Percentiles rank a stretch among this genome's conserved stretches.
Conservation (phyloP, 208 protist species). For the Leishmania aethiopica region DNA sequence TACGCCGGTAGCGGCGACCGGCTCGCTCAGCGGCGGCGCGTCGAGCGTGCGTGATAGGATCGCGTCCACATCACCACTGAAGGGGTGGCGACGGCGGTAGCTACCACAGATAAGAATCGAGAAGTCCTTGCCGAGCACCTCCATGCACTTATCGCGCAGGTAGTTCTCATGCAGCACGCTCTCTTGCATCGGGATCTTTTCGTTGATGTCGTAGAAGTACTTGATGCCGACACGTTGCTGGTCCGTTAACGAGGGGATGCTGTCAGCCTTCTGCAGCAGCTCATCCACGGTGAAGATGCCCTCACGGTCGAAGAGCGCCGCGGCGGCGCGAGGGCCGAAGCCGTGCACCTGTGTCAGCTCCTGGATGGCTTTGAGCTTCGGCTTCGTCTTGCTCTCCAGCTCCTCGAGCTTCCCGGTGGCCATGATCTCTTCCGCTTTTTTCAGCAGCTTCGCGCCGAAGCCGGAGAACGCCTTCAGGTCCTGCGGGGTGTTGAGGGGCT, state of each 20-base stretch:
- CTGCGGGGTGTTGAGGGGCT: constrained; percentile 67
- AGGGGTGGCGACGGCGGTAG: constrained; percentile 85
- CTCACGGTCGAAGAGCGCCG: constrained; percentile 86
- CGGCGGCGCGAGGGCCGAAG: constrained; percentile 83
- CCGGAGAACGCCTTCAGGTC: constrained; percentile 78
- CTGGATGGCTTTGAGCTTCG: constrained; percentile 89
- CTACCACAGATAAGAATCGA: constrained; percentile 87
- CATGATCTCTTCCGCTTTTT: constrained; percentile 93
- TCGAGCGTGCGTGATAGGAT: constrained; percentile 76
- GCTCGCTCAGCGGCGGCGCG: constrained; percentile 56
- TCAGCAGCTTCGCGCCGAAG: constrained; percentile 81
- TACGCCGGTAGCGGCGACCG: constrained; percentile 76
- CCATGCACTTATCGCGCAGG: constrained; percentile 58
- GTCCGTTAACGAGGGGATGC: constrained; percentile 70
- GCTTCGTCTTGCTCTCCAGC: constrained; percentile 90
- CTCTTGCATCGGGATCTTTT: constrained; percentile 93
- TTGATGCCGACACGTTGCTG: constrained; percentile 86
- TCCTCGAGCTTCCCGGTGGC: constrained; percentile 87
- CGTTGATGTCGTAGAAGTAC: constrained; percentile 93
- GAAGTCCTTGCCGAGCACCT: constrained; percentile 71
- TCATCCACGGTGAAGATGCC: constrained; percentile 92
- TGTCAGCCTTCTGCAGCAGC: constrained; percentile 80
- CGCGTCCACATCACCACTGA: constrained; percentile 88
- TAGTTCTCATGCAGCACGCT: constrained; percentile 87
- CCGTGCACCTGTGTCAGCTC: constrained; percentile 89